Evolutionary conservation across 1,139 yeast genomes (phyloP).

Genomic region (Groenewaldozyma sp.): DNA sequence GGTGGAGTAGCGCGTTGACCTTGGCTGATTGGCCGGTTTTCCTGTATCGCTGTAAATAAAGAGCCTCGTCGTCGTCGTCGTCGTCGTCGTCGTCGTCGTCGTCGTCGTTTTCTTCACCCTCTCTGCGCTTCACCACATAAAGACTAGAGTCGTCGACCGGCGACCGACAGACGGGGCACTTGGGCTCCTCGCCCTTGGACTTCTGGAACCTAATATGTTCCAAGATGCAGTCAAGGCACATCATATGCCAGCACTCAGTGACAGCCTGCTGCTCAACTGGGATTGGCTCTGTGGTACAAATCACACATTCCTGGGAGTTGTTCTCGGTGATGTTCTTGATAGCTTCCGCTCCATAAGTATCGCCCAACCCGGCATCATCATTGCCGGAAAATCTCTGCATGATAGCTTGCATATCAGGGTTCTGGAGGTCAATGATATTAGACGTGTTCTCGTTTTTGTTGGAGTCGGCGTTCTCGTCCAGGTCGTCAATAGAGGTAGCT

Average conservation of each 20-base stretch:
- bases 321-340: slow-evolving; percentile 26
- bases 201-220: slow-evolving; percentile 47
- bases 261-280: slow-evolving; percentile 47
- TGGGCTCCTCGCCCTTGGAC: slow-evolving; percentile 25
- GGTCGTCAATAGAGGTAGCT: slow-evolving; percentile 15
- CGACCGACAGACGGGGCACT: slow-evolving; percentile 34
- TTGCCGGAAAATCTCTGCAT: slow-evolving; percentile 14
- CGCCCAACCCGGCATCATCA: too few relatives aligned
- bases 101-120: slow-evolving; percentile 3
- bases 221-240: slow-evolving; percentile 64
- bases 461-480: slow-evolving; percentile 6
- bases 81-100: neutral
- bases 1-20: slow-evolving; percentile 52
- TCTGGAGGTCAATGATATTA: slow-evolving; percentile 14
- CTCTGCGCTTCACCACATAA: slow-evolving; percentile 22
- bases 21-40: slow-evolving; percentile 48
- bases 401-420: slow-evolving; percentile 19
- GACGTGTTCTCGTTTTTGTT: slow-evolving; percentile 8
- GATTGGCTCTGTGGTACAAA: slow-evolving; percentile 61
- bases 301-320: slow-evolving; percentile 66
- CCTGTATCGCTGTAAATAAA: slow-evolving; percentile 14
- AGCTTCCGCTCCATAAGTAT: slow-evolving; percentile 10
- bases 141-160: slow-evolving; percentile 23
- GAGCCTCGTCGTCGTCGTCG: slow-evolving; percentile 3
- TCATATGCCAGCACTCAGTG: slow-evolving; percentile 75